Evolutionary conservation across 495 filamentous ascomycete species (phyloP).

Genomic region (Poronia punctata): DNA sequence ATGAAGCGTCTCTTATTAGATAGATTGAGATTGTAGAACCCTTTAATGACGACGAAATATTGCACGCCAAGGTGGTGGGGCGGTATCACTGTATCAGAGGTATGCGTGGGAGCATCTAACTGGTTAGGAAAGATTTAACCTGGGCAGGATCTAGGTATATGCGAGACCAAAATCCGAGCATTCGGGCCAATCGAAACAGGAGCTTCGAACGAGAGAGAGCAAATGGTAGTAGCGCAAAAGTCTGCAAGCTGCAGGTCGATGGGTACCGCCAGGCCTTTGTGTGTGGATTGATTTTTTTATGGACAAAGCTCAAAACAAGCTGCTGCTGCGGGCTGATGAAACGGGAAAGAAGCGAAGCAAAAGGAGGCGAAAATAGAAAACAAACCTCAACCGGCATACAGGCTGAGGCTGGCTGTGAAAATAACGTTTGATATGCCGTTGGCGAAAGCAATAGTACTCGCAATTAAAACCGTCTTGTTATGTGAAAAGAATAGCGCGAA

Average conservation of each 20-base stretch:
- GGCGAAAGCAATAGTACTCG: too few relatives aligned
- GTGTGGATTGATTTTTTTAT: slow-evolving; percentile 13
- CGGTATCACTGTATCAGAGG: slow-evolving; percentile 22
- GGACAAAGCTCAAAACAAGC: slow-evolving; percentile 11
- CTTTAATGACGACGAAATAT: slow-evolving; percentile 16
- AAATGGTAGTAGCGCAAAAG: slow-evolving; percentile 11
- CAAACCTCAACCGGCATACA: too few relatives aligned
- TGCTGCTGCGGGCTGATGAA: slow-evolving; percentile 11
- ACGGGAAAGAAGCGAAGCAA: slow-evolving; percentile 14
- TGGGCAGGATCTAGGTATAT: too few relatives aligned
- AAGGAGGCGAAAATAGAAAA: slow-evolving; percentile 7
- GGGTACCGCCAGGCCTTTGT: slow-evolving; percentile 8
- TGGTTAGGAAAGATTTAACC: slow-evolving; percentile 14
- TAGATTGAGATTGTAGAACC: slow-evolving; percentile 20
- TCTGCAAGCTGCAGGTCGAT: slow-evolving; percentile 4
- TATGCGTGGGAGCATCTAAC: slow-evolving; percentile 21
- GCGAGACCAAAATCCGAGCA: slow-evolving; percentile 14
- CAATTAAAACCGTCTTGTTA: too few relatives aligned
- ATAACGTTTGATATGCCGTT: too few relatives aligned
- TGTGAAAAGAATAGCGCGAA: too few relatives aligned
- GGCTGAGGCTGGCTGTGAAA: too few relatives aligned
- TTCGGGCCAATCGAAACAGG: slow-evolving; percentile 1
- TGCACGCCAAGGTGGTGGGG: slow-evolving; percentile 21
- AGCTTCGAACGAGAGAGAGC: slow-evolving; percentile 1
- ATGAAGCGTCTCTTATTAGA: slow-evolving; percentile 15